phyloP scores from a whole-genome alignment of 148 eudicot species.

The Tetragonia tetragonoides region DNA sequence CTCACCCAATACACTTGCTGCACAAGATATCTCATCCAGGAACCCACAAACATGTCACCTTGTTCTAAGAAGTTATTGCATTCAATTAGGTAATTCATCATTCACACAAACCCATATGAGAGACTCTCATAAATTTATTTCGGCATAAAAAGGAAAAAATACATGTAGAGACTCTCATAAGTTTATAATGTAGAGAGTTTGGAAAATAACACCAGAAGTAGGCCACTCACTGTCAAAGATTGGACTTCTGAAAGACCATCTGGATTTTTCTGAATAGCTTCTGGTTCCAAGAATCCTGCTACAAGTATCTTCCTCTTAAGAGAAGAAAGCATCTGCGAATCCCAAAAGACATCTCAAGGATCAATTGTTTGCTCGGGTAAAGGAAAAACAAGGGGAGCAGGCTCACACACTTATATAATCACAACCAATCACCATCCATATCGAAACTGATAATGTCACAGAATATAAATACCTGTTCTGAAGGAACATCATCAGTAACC shows the following conservation, averaged over 20 bases:
- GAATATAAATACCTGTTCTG: conserved; percentile 33
- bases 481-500: conserved; percentile 31
- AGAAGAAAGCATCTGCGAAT: conserved; percentile 49
- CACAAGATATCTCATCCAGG: neutral
- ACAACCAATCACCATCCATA: conserved; percentile 5
- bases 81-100: neutral
- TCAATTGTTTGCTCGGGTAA: neutral
- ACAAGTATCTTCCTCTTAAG: conserved; percentile 65
- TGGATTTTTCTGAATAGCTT: conserved; percentile 31
- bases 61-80: neutral
- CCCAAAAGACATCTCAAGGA: neutral
- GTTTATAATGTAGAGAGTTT: too few relatives aligned
- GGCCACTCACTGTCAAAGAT: conserved; percentile 45
- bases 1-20: too few relatives aligned
- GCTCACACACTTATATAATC: neutral
- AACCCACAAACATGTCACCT: neutral
- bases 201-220: neutral
- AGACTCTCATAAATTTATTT: neutral
- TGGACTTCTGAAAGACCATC: conserved; percentile 38
- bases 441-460: neutral
- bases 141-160: neutral
- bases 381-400: neutral
- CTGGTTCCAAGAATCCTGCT: conserved; percentile 68
- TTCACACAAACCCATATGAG: neutral
- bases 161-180: neutral